phyloP scores from a whole-genome alignment of 169 alveolate genomes.

The Plasmodium billcollinsi region DNA sequence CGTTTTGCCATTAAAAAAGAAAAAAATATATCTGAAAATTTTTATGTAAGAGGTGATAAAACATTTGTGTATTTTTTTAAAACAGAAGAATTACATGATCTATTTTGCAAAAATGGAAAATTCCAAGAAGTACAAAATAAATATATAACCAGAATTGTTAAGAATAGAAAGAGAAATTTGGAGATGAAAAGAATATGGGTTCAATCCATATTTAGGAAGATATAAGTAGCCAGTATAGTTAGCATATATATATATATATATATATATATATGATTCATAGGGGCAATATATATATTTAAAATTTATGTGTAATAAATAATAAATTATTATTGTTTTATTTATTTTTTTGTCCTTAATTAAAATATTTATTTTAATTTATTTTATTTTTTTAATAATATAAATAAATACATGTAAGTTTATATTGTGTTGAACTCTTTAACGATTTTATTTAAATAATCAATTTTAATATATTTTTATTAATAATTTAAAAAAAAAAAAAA shows the following conservation, averaged over 20 bases:
- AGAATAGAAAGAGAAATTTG: slow-evolving; percentile 57
- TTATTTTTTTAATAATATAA: too few species aligned
- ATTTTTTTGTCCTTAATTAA: too few species aligned
- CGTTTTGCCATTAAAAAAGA: slow-evolving; percentile 90
- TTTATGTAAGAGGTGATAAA: slow-evolving; percentile 93
- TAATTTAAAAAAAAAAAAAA: too few species aligned
- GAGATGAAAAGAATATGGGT: slow-evolving; percentile 77
- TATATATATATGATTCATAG: too few species aligned
- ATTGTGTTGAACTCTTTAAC: too few species aligned
- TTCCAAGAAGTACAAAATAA: slow-evolving; percentile 66
- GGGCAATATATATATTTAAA: neutral
- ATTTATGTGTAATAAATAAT: too few species aligned
- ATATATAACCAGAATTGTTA: slow-evolving; percentile 72
- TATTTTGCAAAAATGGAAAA: slow-evolving; percentile 76
- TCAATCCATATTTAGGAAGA: slow-evolving; percentile 63
- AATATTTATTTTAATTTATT: too few species aligned
- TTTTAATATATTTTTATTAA: too few species aligned
- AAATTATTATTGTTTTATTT: too few species aligned
- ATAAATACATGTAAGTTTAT: too few species aligned
- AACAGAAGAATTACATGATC: slow-evolving; percentile 83
- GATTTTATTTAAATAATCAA: too few species aligned
- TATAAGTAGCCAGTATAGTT: neutral
- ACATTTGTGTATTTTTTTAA: slow-evolving; percentile 93
- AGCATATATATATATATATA: neutral
- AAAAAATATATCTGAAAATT: slow-evolving; percentile 92